Evolutionary conservation across 1,284 basidiomycete species (phyloP).

Genomic region (Leccinum subspadiceum): DNA sequence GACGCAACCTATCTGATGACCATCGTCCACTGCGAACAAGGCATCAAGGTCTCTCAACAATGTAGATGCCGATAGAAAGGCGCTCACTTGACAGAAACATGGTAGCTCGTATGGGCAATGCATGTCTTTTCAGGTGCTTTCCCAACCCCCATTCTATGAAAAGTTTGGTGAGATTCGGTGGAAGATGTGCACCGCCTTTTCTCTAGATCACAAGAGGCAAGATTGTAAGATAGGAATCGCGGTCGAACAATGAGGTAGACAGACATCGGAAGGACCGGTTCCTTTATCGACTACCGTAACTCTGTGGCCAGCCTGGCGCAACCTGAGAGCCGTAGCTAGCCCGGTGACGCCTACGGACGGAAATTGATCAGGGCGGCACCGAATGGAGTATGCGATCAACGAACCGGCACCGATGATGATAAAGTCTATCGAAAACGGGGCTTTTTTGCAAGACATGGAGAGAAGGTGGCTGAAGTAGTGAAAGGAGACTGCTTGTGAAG

Average conservation of each 20-base stretch:
- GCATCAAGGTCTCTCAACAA: background rate
- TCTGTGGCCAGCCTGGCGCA: slow-evolving; percentile 48
- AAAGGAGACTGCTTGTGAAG: background rate
- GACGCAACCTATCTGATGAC: slow-evolving; percentile 44
- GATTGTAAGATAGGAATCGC: background rate
- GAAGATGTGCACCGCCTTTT: slow-evolving; percentile 45
- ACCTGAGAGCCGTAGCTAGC: slow-evolving; percentile 49
- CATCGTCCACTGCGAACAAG: slow-evolving; percentile 40
- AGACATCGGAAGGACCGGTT: slow-evolving; percentile 26
- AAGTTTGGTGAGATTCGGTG: slow-evolving; percentile 54
- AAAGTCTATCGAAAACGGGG: slow-evolving; percentile 40
- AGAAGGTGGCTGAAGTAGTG: background rate
- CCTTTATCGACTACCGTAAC: slow-evolving; percentile 48
- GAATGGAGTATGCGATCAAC: slow-evolving; percentile 4
- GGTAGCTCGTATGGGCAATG: slow-evolving; percentile 28
- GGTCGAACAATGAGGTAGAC: background rate
- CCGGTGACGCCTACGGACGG: slow-evolving; percentile 40
- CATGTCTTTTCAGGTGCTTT: slow-evolving; percentile 37
- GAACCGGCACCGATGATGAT: slow-evolving; percentile 49
- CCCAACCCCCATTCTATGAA: slow-evolving; percentile 50
- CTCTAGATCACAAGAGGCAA: slow-evolving; percentile 17
- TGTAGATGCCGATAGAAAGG: background rate
- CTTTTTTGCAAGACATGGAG: slow-evolving; percentile 23
- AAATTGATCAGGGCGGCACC: background rate
- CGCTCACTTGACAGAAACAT: slow-evolving; percentile 28